A percentile compares a stretch with the other conserved stretches of the same genome.
Evolutionary conservation across 805 yeast genomes (phyloP).

Genomic region (Saturnispora quitensis): DNA sequence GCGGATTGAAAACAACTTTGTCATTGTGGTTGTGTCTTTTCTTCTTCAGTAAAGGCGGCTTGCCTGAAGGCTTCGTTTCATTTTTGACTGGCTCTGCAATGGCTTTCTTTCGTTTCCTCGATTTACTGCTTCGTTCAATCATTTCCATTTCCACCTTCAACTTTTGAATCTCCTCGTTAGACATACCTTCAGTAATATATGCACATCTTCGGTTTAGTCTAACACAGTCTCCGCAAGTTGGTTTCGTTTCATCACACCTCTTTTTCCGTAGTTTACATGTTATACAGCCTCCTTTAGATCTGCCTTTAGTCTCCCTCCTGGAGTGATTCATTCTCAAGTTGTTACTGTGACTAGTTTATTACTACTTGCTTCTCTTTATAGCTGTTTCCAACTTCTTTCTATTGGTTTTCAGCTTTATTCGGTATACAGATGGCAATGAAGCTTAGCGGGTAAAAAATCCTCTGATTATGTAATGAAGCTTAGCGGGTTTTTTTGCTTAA

Average conservation of each 20-base stretch:
- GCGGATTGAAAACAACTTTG: slow-evolving; percentile 24
- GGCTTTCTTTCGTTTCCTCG: slow-evolving; percentile 28
- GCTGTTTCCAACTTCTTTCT: not conserved
- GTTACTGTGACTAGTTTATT: not conserved
- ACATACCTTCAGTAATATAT: slow-evolving; percentile 40
- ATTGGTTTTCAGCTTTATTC: not conserved
- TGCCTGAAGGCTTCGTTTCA: not conserved
- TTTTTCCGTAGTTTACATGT: slow-evolving; percentile 62
- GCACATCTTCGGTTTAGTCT: slow-evolving; percentile 39
- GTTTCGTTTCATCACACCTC: slow-evolving; percentile 43
- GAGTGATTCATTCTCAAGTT: not conserved
- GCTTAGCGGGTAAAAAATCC: not conserved
- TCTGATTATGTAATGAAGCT: not conserved
- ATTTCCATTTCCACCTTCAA: slow-evolving; percentile 31
- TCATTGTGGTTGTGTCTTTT: not conserved
- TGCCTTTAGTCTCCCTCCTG: slow-evolving; percentile 14
- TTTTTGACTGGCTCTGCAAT: not conserved
- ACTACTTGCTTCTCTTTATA: not conserved
- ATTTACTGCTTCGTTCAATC: slow-evolving; percentile 34
- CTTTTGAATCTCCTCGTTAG: slow-evolving; percentile 28
- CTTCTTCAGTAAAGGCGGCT: not conserved
- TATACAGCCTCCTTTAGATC: slow-evolving; percentile 54
- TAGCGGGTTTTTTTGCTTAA: not conserved
- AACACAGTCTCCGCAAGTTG: slow-evolving; percentile 41
- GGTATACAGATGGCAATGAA: not conserved